phyloP scores from a whole-genome alignment of 2,329 filamentous ascomycete species.

The Golovinomyces cichoracearum region DNA sequence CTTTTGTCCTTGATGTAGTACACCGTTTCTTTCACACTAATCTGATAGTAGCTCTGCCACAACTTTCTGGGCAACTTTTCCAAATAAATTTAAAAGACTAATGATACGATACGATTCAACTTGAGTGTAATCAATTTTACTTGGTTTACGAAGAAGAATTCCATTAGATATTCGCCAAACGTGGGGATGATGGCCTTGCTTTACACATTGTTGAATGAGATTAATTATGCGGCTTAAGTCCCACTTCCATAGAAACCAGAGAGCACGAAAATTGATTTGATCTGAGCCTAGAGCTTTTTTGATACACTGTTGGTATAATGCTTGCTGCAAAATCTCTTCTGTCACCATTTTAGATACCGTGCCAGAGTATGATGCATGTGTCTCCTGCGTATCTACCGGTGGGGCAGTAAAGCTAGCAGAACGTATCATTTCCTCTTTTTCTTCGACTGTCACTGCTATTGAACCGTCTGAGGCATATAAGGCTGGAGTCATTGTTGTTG shows the following conservation, averaged over 20 bases:
- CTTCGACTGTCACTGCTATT: background rate
- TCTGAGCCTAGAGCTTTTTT: background rate
- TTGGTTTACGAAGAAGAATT: background rate
- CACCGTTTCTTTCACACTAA: background rate
- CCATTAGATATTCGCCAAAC: background rate
- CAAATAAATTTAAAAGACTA: background rate
- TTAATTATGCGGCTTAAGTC: background rate
- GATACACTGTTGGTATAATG: background rate
- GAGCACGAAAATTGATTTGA: background rate
- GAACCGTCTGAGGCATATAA: background rate
- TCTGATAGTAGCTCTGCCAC: background rate
- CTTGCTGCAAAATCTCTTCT: background rate
- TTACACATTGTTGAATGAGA: background rate
- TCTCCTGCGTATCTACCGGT: background rate
- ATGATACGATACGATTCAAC: background rate
- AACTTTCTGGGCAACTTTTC: background rate
- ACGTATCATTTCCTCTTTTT: conserved; percentile 1
- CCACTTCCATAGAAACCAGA: background rate
- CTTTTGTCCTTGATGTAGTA: background rate
- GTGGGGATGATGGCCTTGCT: background rate
- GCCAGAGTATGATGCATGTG: background rate
- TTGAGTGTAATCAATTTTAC: background rate
- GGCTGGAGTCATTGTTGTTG: background rate
- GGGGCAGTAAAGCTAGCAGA: background rate
- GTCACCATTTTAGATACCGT: background rate